A percentile compares a stretch with the other conserved stretches of the same genome.
These are phyloP conservation scores for Oryza punctata DNA, from an alignment of 176 grass and related monocot genomes.

Conservation along the genomic window DNA sequence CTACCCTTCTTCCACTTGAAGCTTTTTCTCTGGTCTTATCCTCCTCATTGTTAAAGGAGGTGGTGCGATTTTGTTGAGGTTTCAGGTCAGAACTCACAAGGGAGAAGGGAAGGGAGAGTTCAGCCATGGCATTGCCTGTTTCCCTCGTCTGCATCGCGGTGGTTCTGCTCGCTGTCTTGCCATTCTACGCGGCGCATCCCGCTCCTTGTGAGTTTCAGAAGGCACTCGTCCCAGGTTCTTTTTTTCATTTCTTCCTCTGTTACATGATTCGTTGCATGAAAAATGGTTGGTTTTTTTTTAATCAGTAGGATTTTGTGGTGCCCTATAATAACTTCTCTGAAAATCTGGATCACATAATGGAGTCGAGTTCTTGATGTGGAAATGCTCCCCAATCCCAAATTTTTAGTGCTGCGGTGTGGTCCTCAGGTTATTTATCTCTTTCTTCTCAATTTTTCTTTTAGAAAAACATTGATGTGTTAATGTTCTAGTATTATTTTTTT, in stretches of 20 bases:
- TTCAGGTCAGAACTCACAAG: background rate
- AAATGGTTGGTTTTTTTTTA: background rate
- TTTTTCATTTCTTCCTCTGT: background rate
- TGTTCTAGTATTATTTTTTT: background rate
- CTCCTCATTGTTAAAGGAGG: background rate
- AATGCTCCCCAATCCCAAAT: conserved; percentile 4
- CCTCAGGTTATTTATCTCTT: conserved; percentile 42
- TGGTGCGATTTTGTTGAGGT: too few relatives aligned
- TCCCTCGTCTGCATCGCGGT: conserved; percentile 32
- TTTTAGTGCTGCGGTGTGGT: conserved; percentile 29
- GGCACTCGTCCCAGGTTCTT: conserved; percentile 43
- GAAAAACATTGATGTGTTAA: background rate
- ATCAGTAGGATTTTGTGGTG: background rate
- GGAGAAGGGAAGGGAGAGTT: too few relatives aligned
- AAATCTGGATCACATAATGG: background rate
- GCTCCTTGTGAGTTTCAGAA: conserved; percentile 25
- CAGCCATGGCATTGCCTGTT: conserved; percentile 56
- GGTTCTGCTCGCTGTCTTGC: conserved; percentile 49
- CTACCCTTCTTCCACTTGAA: conserved; percentile 19
- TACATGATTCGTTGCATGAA: background rate
- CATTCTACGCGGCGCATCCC: conserved; percentile 42
- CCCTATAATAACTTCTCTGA: background rate
- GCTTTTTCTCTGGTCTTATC: conserved; percentile 30
- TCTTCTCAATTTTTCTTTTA: background rate
- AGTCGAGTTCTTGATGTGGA: conserved; percentile 30